These are phyloP conservation scores for Phytophthora sp. DNA, from an alignment of 352 stramenopile species.

Conservation along the genomic window DNA sequence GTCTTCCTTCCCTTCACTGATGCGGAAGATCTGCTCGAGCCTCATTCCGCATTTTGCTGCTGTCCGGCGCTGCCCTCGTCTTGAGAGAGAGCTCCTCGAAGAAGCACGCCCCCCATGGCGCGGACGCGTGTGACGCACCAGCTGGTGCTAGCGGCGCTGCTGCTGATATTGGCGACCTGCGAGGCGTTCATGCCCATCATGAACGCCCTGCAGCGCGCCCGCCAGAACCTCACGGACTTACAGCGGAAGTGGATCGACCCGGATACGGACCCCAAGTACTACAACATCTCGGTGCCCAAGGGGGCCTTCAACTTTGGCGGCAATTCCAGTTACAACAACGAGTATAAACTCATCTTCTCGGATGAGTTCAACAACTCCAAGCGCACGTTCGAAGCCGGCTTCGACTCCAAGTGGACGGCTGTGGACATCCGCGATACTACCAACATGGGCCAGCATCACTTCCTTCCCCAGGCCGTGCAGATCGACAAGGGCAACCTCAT, in stretches of 20 bases:
- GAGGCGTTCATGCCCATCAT: conserved; percentile 37
- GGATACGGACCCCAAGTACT: conserved; percentile 62
- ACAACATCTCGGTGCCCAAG: conserved; percentile 53
- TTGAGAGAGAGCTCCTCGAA: conserved; percentile 6
- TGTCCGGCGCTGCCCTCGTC: conserved; percentile 17
- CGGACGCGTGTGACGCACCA: conserved; percentile 19
- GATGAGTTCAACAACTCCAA: conserved; percentile 97
- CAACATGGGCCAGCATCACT: conserved; percentile 97
- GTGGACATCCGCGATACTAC: conserved; percentile 95
- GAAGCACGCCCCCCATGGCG: conserved; percentile 25
- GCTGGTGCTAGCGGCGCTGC: conserved; percentile 24
- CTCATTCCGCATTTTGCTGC: conserved; percentile 57
- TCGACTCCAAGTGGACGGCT: conserved; percentile 96
- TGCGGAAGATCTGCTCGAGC: conserved; percentile 37
- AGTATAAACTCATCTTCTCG: conserved; percentile 93
- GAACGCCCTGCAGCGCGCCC: conserved; percentile 27
- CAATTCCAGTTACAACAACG: conserved; percentile 32
- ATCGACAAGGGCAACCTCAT: conserved; percentile 94
- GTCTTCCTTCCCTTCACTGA: neutral
- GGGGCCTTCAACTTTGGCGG: conserved; percentile 50
- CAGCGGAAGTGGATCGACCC: conserved; percentile 79
- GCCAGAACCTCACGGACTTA: conserved; percentile 51
- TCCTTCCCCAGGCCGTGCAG: conserved; percentile 92
- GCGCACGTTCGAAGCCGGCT: conserved; percentile 93
- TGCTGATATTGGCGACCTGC: conserved; percentile 18